Evolutionary conservation across 169 alveolate genomes (phyloP).

Genomic region (Cryptosporidium baileyi): DNA sequence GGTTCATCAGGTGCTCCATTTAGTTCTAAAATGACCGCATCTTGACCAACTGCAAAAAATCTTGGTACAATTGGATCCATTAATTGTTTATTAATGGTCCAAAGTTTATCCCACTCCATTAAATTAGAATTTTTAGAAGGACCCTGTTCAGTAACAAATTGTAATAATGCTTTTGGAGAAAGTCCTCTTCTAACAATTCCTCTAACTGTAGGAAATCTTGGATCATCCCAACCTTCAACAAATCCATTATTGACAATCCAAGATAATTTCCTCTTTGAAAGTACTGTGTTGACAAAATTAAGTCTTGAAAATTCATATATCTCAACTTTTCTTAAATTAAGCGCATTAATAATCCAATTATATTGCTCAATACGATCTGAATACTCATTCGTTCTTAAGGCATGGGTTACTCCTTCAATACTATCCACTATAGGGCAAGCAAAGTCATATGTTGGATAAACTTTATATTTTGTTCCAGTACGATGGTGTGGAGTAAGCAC

Average conservation of each 20-base stretch:
- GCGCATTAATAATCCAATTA: conserved; percentile 90
- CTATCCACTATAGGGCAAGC: conserved; percentile 99
- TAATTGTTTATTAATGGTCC: conserved; percentile 95
- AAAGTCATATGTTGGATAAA: conserved; percentile 98
- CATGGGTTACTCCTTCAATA: conserved; percentile 97
- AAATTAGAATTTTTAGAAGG: conserved; percentile 94
- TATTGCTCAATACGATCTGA: conserved; percentile 95
- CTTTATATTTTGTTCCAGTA: conserved; percentile 92
- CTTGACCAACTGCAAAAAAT: conserved; percentile 88
- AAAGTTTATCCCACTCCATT: conserved; percentile 99
- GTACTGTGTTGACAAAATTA: conserved; percentile 91
- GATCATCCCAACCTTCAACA: conserved; percentile 97
- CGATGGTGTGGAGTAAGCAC: conserved; percentile 91
- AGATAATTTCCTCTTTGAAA: conserved; percentile 95
- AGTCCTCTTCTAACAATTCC: conserved; percentile 98
- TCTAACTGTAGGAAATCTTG: conserved; percentile 97
- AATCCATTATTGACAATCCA: conserved; percentile 92
- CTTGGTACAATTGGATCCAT: conserved; percentile 95
- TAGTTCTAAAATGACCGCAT: conserved; percentile 73
- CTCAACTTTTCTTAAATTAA: conserved; percentile 87
- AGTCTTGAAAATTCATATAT: conserved; percentile 94
- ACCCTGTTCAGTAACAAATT: conserved; percentile 96
- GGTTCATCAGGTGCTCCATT: conserved; percentile 78
- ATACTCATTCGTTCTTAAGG: conserved; percentile 97
- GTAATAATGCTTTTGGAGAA: conserved; percentile 94